phyloP scores from a whole-genome alignment of 1,284 basidiomycete genomes.

The Lentinula novae-zelandiae region DNA sequence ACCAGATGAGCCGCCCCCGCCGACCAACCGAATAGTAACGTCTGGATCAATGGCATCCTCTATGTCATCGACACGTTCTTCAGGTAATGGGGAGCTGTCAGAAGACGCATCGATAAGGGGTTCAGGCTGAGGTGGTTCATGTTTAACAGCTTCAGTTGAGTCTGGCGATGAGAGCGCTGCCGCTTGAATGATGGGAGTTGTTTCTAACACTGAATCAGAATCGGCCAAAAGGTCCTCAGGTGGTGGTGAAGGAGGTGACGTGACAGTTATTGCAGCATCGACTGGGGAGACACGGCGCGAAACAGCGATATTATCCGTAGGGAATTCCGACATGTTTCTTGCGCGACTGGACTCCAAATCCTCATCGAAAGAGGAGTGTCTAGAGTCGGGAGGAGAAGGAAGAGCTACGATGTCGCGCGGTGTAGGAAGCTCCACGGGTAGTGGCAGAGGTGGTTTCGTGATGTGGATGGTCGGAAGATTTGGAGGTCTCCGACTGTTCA shows the following conservation, averaged over 20 bases:
- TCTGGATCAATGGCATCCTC: slow-evolving; percentile 25
- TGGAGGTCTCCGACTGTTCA: slow-evolving; percentile 16
- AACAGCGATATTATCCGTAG: slow-evolving; percentile 25
- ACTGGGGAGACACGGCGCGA: slow-evolving; percentile 19
- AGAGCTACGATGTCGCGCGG: slow-evolving; percentile 50
- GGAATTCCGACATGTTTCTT: slow-evolving; percentile 31
- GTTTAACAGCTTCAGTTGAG: slow-evolving; percentile 2
- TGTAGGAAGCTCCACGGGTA: slow-evolving; percentile 63
- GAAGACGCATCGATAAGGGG: slow-evolving; percentile 4
- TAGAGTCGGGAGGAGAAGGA: slow-evolving; percentile 42
- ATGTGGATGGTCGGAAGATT: slow-evolving; percentile 54
- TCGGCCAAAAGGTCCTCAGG: slow-evolving; percentile 39
- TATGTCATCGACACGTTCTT: slow-evolving; percentile 5
- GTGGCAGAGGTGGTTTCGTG: slow-evolving; percentile 65
- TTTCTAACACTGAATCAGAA: slow-evolving; percentile 31
- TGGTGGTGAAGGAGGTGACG: slow-evolving; percentile 14
- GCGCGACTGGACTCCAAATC: slow-evolving; percentile 54
- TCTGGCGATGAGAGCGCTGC: slow-evolving; percentile 15
- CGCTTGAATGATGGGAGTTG: slow-evolving; percentile 30
- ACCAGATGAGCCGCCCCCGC: slow-evolving; percentile 41
- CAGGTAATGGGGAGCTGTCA: neutral
- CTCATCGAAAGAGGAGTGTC: slow-evolving; percentile 43
- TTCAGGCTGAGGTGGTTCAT: neutral
- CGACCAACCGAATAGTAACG: slow-evolving; percentile 55
- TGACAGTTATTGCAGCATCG: neutral